Percentiles rank a stretch among this genome's conserved stretches.
Conservation (phyloP, 805 yeast species). For the Candida railenensis region DNA sequence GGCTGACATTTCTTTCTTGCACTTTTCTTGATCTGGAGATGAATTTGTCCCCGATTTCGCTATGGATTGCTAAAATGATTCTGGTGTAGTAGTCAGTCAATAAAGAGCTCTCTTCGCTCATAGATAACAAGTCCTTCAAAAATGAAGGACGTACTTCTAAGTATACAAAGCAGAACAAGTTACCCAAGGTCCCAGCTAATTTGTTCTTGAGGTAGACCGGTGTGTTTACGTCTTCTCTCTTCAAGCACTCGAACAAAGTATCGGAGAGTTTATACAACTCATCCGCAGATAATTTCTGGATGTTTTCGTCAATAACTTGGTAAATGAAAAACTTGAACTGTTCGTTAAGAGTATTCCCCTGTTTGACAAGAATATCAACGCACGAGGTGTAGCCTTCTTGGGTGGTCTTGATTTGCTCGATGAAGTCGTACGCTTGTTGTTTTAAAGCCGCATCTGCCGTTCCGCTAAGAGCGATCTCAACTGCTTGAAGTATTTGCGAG, state of each 20-base stretch:
- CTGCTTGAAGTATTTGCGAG: slow-evolving; percentile 83
- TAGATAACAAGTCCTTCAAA: slow-evolving; percentile 27
- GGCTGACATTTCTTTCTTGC: slow-evolving; percentile 61
- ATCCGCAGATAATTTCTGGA: slow-evolving; percentile 42
- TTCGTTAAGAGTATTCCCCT: slow-evolving; percentile 37
- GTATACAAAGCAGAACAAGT: slow-evolving; percentile 36
- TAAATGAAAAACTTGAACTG: slow-evolving; percentile 64
- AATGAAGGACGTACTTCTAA: slow-evolving; percentile 30
- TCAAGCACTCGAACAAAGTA: slow-evolving; percentile 47
- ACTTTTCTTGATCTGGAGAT: slow-evolving; percentile 65
- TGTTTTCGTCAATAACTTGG: slow-evolving; percentile 65
- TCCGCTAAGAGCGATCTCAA: slow-evolving; percentile 75
- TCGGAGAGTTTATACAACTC: slow-evolving; percentile 48
- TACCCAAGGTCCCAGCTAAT: slow-evolving; percentile 31
- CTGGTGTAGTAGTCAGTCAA: slow-evolving; percentile 72
- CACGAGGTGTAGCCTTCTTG: slow-evolving; percentile 57
- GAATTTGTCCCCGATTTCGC: slow-evolving; percentile 91
- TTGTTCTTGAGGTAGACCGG: slow-evolving; percentile 36
- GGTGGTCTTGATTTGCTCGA: slow-evolving; percentile 52
- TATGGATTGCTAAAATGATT: slow-evolving; percentile 72
- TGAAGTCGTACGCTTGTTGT: slow-evolving; percentile 53
- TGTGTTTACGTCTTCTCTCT: slow-evolving; percentile 10
- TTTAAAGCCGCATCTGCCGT: slow-evolving; percentile 60
- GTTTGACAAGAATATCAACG: slow-evolving; percentile 42
- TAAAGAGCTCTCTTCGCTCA: slow-evolving; percentile 16